Base-by-base conservation (phyloP, 345 rosid species). In the Citrus trifoliata region DNA sequence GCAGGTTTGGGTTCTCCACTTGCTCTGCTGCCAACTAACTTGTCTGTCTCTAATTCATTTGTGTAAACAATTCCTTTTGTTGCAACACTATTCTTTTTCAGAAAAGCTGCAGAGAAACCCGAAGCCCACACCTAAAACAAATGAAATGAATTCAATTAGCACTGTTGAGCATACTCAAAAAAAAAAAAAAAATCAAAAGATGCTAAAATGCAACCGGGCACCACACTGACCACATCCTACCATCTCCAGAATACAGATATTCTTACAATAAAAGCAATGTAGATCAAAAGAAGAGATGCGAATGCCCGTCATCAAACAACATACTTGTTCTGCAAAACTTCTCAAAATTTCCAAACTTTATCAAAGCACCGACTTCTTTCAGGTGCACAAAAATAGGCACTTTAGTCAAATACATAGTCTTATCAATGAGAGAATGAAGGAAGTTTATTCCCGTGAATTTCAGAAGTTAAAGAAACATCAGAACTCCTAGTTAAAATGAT, bases 61-160 rank as follows among this genome's bases (percentile, higher is more conserved):
- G 81, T 78, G 62, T 75, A 80, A 9, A 67, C 38, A 18, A 78
- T 76, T 67, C 89, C 93, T 85, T 92, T 97, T 27, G 98, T 89
- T 28, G 98, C 98, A 78, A 94, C 82, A 25, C 98, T 97, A 48
- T 79, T 80, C 85, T 94, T 97, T 82, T 97, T 97, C 68, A 97
- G 90, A 82, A 97, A 88, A 19, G 99, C 99, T 1, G 99, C 99
- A 7, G 93, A 93, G 85, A 94, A 97, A 77, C 99, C 99, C 0
- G 96, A 94, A 63, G 98, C 98, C 98, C 98, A 97, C 46, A 94
- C 99, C 99, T 97, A 77, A 77, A 37, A 78, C 55, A 84, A 78
- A 76, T 72, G 75, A 70, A 73, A 76, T 71, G 59, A 76, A 64
- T 18, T 33, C 30, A 55, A 35, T 24, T n/a, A 18, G 16, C 10